These are phyloP conservation scores for Pseudogymnoascus sp. DNA, from an alignment of 2,329 filamentous ascomycete genomes.

Conservation along the genomic window DNA sequence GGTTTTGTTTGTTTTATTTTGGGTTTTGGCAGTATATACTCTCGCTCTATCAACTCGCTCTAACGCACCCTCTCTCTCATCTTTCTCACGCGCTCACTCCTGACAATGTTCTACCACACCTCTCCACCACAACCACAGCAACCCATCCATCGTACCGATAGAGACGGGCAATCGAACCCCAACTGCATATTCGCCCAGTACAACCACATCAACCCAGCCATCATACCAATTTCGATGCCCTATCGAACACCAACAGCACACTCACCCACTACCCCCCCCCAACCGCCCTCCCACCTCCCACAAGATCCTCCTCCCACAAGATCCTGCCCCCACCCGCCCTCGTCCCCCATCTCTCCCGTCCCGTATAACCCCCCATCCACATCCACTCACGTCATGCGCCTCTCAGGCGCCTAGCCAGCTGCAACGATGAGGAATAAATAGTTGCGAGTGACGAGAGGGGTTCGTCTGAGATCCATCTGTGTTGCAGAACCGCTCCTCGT, in stretches of 20 bases:
- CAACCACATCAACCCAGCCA: background rate
- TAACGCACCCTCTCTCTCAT: no score
- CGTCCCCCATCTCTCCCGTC: background rate
- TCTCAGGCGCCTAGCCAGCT: background rate
- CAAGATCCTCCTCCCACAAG: background rate
- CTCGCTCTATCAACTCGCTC: no score
- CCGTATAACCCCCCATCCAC: background rate
- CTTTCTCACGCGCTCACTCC: no score
- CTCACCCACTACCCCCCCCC: background rate
- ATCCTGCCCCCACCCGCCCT: background rate
- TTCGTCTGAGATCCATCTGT: no score
- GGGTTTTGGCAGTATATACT: background rate
- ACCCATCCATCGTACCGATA: background rate
- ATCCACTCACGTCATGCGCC: background rate
- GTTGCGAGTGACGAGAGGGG: no score
- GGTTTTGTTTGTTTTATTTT: background rate
- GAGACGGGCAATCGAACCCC: no score
- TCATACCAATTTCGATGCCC: background rate
- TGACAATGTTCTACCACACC: no score
- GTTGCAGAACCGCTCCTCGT: no score
- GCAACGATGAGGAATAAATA: background rate
- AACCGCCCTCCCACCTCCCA: background rate
- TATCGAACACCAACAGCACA: no score
- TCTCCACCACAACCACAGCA: background rate
- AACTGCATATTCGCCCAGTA: no score